Percentiles rank a stretch among this genome's conserved stretches.
phyloP scores from a whole-genome alignment of 179 eudicot species.

The Sideroxylon spinosum region DNA sequence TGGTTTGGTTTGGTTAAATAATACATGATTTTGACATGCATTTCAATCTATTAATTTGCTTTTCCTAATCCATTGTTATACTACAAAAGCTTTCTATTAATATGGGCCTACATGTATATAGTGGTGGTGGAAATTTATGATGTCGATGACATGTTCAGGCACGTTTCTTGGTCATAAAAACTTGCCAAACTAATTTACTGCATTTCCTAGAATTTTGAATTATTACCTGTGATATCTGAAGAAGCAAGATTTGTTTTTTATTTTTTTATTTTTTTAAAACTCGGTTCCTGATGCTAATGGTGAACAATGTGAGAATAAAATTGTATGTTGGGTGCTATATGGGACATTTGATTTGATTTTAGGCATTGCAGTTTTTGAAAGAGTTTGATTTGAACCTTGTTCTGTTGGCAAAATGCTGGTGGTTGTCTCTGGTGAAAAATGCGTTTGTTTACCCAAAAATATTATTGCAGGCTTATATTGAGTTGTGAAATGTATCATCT shows the following conservation, averaged over 20 bases:
- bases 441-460: not conserved
- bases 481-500: not conserved
- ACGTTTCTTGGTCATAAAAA: not conserved
- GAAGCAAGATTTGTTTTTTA: not conserved
- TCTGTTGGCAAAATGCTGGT: not conserved
- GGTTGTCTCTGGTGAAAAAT: not conserved
- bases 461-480: not conserved
- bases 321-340: not conserved
- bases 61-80: not conserved
- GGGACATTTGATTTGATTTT: not conserved
- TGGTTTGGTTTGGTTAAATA: no score
- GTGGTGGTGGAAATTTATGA: not conserved
- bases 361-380: not conserved
- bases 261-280: not conserved
- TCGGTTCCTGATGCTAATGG: conserved; percentile 6
- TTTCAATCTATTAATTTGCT: not conserved
- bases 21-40: not conserved
- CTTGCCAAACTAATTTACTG: not conserved
- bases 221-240: not conserved
- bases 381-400: conserved; percentile 2
- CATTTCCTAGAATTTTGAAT: not conserved
- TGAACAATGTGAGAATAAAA: not conserved
- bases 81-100: no score
- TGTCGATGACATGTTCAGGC: not conserved
- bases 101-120: no score